These are phyloP conservation scores for Cladophialophora psammophila DNA, from an alignment of 2,329 filamentous ascomycete species.

Conservation along the genomic window DNA sequence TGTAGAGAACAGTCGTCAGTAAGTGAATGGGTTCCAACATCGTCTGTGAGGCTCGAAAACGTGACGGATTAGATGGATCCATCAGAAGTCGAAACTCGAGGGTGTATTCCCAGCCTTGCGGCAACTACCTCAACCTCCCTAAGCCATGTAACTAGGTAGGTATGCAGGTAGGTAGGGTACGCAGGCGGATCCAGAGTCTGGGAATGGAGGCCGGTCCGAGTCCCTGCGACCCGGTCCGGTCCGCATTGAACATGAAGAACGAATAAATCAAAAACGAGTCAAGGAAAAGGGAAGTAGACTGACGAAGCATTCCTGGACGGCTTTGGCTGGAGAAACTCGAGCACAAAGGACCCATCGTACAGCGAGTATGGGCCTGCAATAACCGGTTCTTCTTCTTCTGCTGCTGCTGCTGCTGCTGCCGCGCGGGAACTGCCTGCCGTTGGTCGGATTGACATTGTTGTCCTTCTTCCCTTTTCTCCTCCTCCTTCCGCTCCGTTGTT, in stretches of 20 bases:
- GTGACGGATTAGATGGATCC: background rate
- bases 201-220: too few relatives aligned
- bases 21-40: background rate
- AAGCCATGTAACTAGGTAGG: too few relatives aligned
- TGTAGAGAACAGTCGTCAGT: background rate
- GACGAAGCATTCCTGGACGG: slow-evolving; percentile 31
- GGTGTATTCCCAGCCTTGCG: background rate
- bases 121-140: background rate
- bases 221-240: too few relatives aligned
- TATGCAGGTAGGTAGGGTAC: background rate
- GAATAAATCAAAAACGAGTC: background rate
- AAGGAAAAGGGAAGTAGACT: background rate
- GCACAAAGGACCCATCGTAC: slow-evolving; percentile 27
- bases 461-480: background rate
- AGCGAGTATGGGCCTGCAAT: slow-evolving; percentile 29
- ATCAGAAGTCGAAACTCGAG: background rate
- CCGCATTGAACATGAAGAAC: too few relatives aligned
- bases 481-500: too few relatives aligned
- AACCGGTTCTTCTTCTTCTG: slow-evolving; percentile 20
- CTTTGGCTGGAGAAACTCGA: slow-evolving; percentile 31
- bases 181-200: too few relatives aligned
- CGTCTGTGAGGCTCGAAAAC: background rate
- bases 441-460: background rate
- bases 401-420: background rate
- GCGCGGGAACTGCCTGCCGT: background rate